Evolutionary conservation across 345 rosid genomes (phyloP), one percentile per base, ranked within the genome.

Genomic region (Camelina hispida): DNA sequence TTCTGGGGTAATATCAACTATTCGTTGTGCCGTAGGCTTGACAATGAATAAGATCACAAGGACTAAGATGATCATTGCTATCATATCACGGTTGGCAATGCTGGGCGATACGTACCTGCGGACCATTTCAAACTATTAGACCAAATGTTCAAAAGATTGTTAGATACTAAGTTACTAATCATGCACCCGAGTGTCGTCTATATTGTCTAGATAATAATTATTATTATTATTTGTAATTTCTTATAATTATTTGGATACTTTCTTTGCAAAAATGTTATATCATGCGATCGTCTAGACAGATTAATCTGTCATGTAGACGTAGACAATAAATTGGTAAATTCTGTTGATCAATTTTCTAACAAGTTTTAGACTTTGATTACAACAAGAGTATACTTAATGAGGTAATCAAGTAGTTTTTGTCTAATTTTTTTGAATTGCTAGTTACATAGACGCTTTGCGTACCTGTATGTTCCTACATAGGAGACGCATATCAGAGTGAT

Each of bases 381-480:
- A 35, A 59, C 28, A 16, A 35, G 11, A 10, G 23, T 35, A 59
- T n/a, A 32, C 16, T 34, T 58, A 35, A 5, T n/a, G 62, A 0
- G 34, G 14, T 57, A 35, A 35, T 3, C 2, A 10, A 0, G 4
- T 57, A 32, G 9, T 0, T 58, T n/a, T 57, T 9, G 0, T 16
- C 3, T 6, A 18, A 2, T 20, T 34, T 7, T 34, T 7, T 34
- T 34, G 37, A 34, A 34, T 7, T 34, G 37, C 37, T 34, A 34
- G 8, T 34, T 34, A 34, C 6, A 57, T 28, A 28, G 30, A 61
- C 3, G 18, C 16, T 3, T 32, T 62, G 44, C 34, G 7, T 64
- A 71, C 72, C 82, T 67, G 71, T 56, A 74, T 14, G 78, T 47
- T 62, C 43, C 79, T 5, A 70, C 3, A 53, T 72, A 78, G 38